A percentile compares a stretch with the other conserved stretches of the same genome.
Conservation (phyloP, 179 eudicot genomes). For the Drosera spatulata region DNA sequence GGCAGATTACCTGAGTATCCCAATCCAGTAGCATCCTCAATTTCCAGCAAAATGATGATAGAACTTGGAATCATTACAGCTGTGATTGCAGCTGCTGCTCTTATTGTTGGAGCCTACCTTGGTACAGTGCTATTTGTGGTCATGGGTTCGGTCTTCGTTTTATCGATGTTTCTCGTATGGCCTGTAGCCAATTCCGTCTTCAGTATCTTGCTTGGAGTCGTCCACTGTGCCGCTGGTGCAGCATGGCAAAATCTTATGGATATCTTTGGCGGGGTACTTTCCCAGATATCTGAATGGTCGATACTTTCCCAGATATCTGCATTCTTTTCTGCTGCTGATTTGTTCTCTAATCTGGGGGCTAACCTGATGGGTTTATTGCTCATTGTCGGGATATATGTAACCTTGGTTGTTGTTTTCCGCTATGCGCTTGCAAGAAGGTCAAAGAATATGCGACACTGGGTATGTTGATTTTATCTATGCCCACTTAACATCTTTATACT, state of each 20-base stretch:
- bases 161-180: conserved; percentile 58
- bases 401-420: conserved; percentile 64
- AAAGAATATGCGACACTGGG: conserved; percentile 92
- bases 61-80: conserved; percentile 75
- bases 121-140: conserved; percentile 82
- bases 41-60: conserved; percentile 79
- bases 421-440: conserved; percentile 84
- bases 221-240: conserved; percentile 35
- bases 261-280: conserved; percentile 43
- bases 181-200: conserved; percentile 60
- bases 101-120: conserved; percentile 61
- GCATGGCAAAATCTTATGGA: conserved; percentile 52
- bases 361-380: conserved; percentile 24
- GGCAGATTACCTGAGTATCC: conserved; percentile 66
- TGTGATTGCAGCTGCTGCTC: conserved; percentile 66
- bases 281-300: conserved; percentile 32
- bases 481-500: background rate
- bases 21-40: conserved; percentile 73
- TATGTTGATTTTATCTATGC: conserved; percentile 17
- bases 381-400: conserved; percentile 44
- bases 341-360: conserved; percentile 41
- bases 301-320: too few relatives aligned
- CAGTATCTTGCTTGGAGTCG: conserved; percentile 34
- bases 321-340: conserved; percentile 56
- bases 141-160: conserved; percentile 54